These are phyloP conservation scores for Periconia sp. DNA, from an alignment of 2,329 filamentous ascomycete genomes.

Conservation along the genomic window DNA sequence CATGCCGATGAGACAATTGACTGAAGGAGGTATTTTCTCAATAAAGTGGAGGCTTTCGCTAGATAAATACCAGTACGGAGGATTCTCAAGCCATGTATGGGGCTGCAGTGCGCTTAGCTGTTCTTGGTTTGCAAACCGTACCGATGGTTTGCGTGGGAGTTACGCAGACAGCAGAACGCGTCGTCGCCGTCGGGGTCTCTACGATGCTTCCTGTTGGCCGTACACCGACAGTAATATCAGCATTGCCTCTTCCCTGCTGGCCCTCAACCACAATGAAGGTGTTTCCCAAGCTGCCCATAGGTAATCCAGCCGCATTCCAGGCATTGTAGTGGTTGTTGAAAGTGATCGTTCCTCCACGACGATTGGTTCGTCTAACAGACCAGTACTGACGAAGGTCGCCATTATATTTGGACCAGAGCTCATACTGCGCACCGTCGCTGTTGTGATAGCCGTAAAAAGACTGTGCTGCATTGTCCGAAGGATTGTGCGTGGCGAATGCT, in stretches of 20 bases:
- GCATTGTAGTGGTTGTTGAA: constrained; percentile 33
- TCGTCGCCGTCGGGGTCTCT: constrained; percentile 8
- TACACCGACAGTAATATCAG: constrained; percentile 8
- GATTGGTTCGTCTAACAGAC: constrained; percentile 30
- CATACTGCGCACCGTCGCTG: constrained; percentile 31
- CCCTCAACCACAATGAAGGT: constrained; percentile 9
- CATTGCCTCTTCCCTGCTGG: constrained; percentile 5
- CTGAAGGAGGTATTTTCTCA: too few species aligned
- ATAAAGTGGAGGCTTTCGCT: too few species aligned
- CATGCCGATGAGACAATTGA: too few species aligned
- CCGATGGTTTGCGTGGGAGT: constrained; percentile 8
- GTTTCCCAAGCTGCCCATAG: constrained; percentile 27
- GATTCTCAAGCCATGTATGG: not conserved
- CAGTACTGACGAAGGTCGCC: constrained; percentile 55
- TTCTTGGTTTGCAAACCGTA: constrained; percentile 3
- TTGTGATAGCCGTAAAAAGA: constrained; percentile 25
- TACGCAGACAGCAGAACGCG: not conserved
- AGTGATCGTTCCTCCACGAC: constrained; percentile 30
- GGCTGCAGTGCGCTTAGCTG: not conserved
- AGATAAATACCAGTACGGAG: not conserved
- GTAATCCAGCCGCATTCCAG: constrained; percentile 27
- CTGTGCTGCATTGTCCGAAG: constrained; percentile 14
- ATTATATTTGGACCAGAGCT: constrained; percentile 30
- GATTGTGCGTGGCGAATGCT: constrained; percentile 6
- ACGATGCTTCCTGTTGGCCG: constrained; percentile 1